Evolutionary conservation across 2,329 filamentous ascomycete genomes (phyloP), one percentile per base, ranked within the genome.

Genomic region (Emergomyces orientalis): DNA sequence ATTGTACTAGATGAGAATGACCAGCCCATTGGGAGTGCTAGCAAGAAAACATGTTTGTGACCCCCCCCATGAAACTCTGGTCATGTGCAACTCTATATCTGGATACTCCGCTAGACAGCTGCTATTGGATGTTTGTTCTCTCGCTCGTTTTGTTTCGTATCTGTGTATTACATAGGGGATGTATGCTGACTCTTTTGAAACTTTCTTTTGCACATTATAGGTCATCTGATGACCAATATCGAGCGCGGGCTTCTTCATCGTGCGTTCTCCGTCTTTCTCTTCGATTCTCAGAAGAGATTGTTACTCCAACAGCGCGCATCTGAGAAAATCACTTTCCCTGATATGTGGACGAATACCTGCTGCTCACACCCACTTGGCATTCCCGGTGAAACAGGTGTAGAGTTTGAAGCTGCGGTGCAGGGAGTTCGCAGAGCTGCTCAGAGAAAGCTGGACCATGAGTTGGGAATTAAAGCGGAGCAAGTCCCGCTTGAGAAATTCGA

Each of bases 281-380:
- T 99, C 82, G 91, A 97, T 79, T 88, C 90, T 65, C 84, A 94
- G 74, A 95, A 97, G 77, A 88, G 91, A 71, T 82, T 97, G 65
- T 88, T 99, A 54, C 86, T 99, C 60, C 94, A 99, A 79, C 94
- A 97, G 81, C 89, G 94, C 69, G 94, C 94, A 34, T 81, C 87
- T 49, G 93, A 97, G 80, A 99, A 99, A 82, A 99, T 99, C 74
- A 99, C 94, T 7, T 99, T 99, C 79, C 93, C 94, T 58, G 91
- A 96, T 75, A 92, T 97, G 88, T 99, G 94, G 94, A 99, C 94
- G 67, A 99, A 99, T 79, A 99, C 94, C 39, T 99, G 94, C 84
- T 99, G 94, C 82, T 99, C 94, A 47, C 94, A 99, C 77, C 94
- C 94, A 5, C 84, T 99, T 65, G 90, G 90, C 62, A 89, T 97